Conservation (phyloP, 2,329 filamentous ascomycete species). For the Fusarium sublunatum region DNA sequence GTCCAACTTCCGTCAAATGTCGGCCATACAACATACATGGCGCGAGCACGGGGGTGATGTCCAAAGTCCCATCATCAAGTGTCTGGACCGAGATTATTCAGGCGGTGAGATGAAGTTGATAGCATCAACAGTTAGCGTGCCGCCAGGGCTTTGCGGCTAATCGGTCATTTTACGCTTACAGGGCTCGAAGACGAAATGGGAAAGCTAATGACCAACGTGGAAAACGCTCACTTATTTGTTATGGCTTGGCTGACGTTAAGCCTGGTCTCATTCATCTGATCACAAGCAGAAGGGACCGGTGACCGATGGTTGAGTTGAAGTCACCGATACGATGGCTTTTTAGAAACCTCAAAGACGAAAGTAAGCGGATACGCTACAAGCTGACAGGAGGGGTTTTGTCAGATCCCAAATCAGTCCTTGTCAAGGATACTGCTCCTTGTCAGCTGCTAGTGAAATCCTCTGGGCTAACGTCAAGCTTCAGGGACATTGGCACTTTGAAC, state of each 20-base stretch:
- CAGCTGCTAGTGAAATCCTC: conserved; percentile 24
- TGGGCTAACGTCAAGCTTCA: conserved; percentile 30
- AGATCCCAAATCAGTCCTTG: conserved; percentile 31
- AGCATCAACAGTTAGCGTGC: conserved; percentile 32
- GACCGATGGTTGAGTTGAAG: neutral
- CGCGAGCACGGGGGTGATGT: conserved; percentile 25
- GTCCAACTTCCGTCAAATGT: neutral
- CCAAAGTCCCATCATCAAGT: conserved; percentile 32
- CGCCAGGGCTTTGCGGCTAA: conserved; percentile 37
- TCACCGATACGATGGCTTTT: neutral
- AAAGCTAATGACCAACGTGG: conserved; percentile 17
- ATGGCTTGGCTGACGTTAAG: conserved; percentile 11
- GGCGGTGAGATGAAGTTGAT: conserved; percentile 42
- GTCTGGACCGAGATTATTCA: conserved; percentile 22
- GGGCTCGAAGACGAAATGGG: conserved; percentile 11
- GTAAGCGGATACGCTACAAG: conserved; percentile 9
- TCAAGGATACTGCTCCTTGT: conserved; percentile 25
- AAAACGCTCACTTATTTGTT: conserved; percentile 7
- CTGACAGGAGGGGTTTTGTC: conserved; percentile 30
- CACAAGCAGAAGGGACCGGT: neutral
- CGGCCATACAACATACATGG: conserved; percentile 17
- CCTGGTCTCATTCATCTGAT: conserved; percentile 7
- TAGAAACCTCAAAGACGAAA: conserved; percentile 6
- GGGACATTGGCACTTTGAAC: conserved; percentile 21
- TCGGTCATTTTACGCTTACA: conserved; percentile 26